phyloP scores from a whole-genome alignment of 148 eudicot species.

The Chenopodium quinoa region DNA sequence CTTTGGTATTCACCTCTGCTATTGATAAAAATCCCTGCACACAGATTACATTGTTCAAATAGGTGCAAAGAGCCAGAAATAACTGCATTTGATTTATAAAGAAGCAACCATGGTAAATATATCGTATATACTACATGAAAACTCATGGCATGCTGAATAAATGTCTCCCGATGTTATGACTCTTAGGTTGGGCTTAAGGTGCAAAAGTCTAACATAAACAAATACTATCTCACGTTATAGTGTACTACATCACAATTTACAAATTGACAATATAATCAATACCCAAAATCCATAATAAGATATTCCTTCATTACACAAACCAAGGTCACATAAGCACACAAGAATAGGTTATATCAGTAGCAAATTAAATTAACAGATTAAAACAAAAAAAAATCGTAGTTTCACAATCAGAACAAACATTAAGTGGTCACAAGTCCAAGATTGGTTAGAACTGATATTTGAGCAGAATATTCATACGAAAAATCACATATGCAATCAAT shows the following conservation, averaged over 20 bases:
- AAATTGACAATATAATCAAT: not conserved
- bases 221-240: no score
- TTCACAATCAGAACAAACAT: no score
- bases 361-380: no score
- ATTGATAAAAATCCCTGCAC: conserved; percentile 71
- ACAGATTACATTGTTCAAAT: conserved; percentile 5
- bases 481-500: no score
- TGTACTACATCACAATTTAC: not conserved
- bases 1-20: conserved; percentile 74
- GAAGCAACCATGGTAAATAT: not conserved
- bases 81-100: not conserved
- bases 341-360: not conserved
- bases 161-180: not conserved
- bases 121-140: not conserved
- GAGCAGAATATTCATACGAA: no score
- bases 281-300: not conserved
- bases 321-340: conserved; percentile 1
- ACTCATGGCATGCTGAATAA: not conserved
- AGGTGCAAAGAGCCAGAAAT: no score
- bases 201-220: not conserved
- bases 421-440: no score
- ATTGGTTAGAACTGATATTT: no score
- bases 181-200: not conserved
- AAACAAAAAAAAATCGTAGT: no score
- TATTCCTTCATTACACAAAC: not conserved